A percentile compares a stretch with the other conserved stretches of the same genome.
Evolutionary conservation across 371 early-diverging fungal species (phyloP).

Genomic region (Caulochytrium protostelioides): DNA sequence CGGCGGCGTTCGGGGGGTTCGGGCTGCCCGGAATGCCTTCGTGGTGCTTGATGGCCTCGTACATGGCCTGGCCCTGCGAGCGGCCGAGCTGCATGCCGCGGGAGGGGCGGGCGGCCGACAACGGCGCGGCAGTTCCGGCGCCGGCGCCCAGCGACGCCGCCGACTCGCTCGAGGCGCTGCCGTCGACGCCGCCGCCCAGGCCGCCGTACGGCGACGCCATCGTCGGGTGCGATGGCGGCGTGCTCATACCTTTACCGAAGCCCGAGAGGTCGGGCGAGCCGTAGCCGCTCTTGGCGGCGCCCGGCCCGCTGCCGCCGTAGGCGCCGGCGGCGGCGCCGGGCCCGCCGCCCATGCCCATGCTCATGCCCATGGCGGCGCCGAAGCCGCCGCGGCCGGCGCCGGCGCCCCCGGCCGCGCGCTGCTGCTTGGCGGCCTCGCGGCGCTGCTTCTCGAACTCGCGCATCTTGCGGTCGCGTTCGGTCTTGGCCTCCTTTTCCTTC

Average conservation of each 20-base stretch:
- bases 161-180: neutral
- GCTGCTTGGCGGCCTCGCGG: slow-evolving; percentile 59
- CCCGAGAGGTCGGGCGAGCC: slow-evolving; percentile 1
- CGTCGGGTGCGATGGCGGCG: neutral
- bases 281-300: slow-evolving; percentile 1
- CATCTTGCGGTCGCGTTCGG: slow-evolving; percentile 70
- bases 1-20: neutral
- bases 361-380: no score
- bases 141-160: neutral
- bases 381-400: slow-evolving; percentile 2
- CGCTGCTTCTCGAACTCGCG: slow-evolving; percentile 64
- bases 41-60: slow-evolving; percentile 63
- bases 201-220: neutral
- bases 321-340: slow-evolving; percentile 16
- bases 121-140: no score
- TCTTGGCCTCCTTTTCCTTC: slow-evolving; percentile 91
- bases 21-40: slow-evolving; percentile 15
- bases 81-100: slow-evolving; percentile 81
- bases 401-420: slow-evolving; percentile 24
- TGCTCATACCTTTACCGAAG: slow-evolving; percentile 1
- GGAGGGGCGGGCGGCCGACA: slow-evolving; percentile 11
- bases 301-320: slow-evolving; percentile 1
- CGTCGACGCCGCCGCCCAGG: neutral
- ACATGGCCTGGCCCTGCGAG: slow-evolving; percentile 42
- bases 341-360: slow-evolving; percentile 17